These are phyloP conservation scores for Nakazawaea ernobii DNA, from an alignment of 805 yeast species.

Conservation along the genomic window DNA sequence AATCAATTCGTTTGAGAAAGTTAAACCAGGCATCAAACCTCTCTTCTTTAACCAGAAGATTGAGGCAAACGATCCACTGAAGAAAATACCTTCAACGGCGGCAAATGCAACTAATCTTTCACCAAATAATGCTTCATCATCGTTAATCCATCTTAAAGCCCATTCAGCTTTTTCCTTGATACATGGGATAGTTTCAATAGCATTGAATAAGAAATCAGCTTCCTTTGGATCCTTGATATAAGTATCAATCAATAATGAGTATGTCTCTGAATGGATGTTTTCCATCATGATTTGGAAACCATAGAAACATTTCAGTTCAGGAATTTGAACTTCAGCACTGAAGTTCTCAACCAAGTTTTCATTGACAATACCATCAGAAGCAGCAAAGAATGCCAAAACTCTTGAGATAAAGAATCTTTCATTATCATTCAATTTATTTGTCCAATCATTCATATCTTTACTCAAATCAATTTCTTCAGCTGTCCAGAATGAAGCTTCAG, in stretches of 20 bases:
- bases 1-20: slow-evolving; percentile 95
- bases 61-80: slow-evolving; percentile 97
- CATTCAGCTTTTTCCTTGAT: slow-evolving; percentile 97
- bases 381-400: slow-evolving; percentile 96
- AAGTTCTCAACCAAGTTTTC: slow-evolving; percentile 97
- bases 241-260: slow-evolving; percentile 89
- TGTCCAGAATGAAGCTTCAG: slow-evolving; percentile 99
- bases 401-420: slow-evolving; percentile 91
- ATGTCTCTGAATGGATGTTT: slow-evolving; percentile 96
- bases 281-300: slow-evolving; percentile 99
- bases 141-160: slow-evolving; percentile 97
- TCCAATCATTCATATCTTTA: slow-evolving; percentile 92
- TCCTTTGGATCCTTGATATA: slow-evolving; percentile 96
- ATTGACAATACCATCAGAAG: slow-evolving; percentile 97
- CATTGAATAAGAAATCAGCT: slow-evolving; percentile 85
- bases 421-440: slow-evolving; percentile 77
- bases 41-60: slow-evolving; percentile 98
- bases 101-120: slow-evolving; percentile 98
- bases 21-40: slow-evolving; percentile 98
- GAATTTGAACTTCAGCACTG: slow-evolving; percentile 93
- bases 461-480: slow-evolving; percentile 97
- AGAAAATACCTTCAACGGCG: slow-evolving; percentile 98
- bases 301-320: slow-evolving; percentile 98
- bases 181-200: slow-evolving; percentile 94
- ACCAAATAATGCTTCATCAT: slow-evolving; percentile 80